These are phyloP conservation scores for Spizellomyces punctatus DNA, from an alignment of 192 early-diverging fungal genomes.

Conservation along the genomic window DNA sequence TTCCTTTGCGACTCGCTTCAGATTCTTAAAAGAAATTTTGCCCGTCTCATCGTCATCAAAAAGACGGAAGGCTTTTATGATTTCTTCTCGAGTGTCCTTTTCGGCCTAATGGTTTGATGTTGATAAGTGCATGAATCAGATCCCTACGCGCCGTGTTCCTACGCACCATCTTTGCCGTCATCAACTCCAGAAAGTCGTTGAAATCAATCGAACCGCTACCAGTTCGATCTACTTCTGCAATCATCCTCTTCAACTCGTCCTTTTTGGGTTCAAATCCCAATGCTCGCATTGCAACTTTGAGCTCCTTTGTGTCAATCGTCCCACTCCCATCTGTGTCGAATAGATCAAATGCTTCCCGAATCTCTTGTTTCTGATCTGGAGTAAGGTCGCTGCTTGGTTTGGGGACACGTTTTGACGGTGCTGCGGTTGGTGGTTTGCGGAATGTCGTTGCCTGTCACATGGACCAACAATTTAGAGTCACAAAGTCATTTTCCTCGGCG, in stretches of 20 bases:
- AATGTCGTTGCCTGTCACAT: too few relatives aligned
- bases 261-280: conserved; percentile 62
- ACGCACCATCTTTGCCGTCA: conserved; percentile 67
- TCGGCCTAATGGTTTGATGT: conserved; percentile 47
- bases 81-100: conserved; percentile 69
- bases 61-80: conserved; percentile 73
- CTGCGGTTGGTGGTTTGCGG: too few relatives aligned
- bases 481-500: too few relatives aligned
- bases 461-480: too few relatives aligned
- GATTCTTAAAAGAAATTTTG: conserved; percentile 77
- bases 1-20: conserved; percentile 65
- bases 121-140: background rate
- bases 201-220: conserved; percentile 66
- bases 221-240: conserved; percentile 58
- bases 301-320: conserved; percentile 67
- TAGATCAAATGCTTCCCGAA: conserved; percentile 70
- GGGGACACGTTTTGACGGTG: background rate
- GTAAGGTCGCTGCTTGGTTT: conserved; percentile 43
- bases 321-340: conserved; percentile 68
- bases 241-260: conserved; percentile 59
- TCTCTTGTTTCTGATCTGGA: conserved; percentile 68
- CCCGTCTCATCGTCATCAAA: conserved; percentile 77
- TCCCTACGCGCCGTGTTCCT: background rate
- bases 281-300: conserved; percentile 69
- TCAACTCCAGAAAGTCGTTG: conserved; percentile 70